Base-by-base conservation (phyloP, 805 yeast species). In the Lipomyces kockii region DNA sequence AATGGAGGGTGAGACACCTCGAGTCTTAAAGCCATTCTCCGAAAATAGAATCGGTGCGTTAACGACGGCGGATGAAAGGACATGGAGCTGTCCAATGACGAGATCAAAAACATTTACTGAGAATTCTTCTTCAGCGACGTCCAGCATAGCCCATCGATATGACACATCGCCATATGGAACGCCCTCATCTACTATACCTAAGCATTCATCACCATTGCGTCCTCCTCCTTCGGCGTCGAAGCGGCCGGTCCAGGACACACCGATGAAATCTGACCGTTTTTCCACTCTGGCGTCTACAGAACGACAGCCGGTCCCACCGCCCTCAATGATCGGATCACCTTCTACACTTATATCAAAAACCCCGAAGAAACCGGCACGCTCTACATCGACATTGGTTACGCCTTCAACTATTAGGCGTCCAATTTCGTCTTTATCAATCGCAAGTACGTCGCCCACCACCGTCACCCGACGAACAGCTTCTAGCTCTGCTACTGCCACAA, bases 31-130 rank as follows among this genome's bases (percentile, higher is more conserved):
- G 46, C 56, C 64, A 12, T 43, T 29, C 27, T 29, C 64, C n/a
- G 60, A 56, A 29, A 62, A 62, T 56, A 59, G 60, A 35, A 59
- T 32, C 17, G 49, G 55, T n/a, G 35, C n/a, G 27, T 14, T 54
- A 14, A 51, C 64, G 46, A 8, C 53, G 9, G 29, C 12, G 20
- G 49, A 43, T 43, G 53, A n/a, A 20, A 32, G 54, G 14, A 20
- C 20, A 9, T 54, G 55, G 22, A 29, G 34, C 6, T 55, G 64
- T 17, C 54, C 64, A 3, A 53, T 58, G n/a, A 62, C 65, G 43
- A 62, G 61, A 20, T 49, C 65, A 14, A 62, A 58, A n/a, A 11
- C 9, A 22, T 54, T 49, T 11, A 32, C 3, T n/a, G 64, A 62
- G 22, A 32, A 34, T 12, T 3, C n/a, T 54, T 29, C 34, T 12